These are phyloP conservation scores for Ceratobasidium sp. DNA, from an alignment of 1,284 basidiomycete species.

Conservation along the genomic window DNA sequence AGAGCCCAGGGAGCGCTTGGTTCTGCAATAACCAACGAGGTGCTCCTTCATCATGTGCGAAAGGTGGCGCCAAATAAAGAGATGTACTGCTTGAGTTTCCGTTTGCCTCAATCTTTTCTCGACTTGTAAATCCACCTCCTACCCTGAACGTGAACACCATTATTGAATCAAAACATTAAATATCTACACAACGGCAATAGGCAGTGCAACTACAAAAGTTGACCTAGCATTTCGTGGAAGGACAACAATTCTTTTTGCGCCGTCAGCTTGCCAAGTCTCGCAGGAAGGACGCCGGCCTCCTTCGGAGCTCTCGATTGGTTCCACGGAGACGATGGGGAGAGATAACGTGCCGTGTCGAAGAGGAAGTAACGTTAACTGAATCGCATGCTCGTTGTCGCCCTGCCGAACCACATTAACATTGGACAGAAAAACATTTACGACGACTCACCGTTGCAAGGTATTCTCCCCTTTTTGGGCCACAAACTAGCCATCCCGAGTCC, in stretches of 20 bases:
- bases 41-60: conserved; percentile 81
- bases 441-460: conserved; percentile 70
- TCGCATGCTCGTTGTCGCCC: conserved; percentile 67
- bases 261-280: conserved; percentile 80
- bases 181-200: conserved; percentile 15
- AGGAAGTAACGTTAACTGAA: conserved; percentile 77
- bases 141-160: not conserved
- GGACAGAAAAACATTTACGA: conserved; percentile 23
- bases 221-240: conserved; percentile 80
- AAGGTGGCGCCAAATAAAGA: conserved; percentile 97
- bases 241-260: conserved; percentile 76
- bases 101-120: conserved; percentile 65
- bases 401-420: conserved; percentile 51
- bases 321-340: conserved; percentile 73
- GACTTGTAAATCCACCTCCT: not conserved
- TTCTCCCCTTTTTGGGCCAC: conserved; percentile 80
- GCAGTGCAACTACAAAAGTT: conserved; percentile 79
- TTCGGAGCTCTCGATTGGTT: conserved; percentile 67
- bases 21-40: conserved; percentile 63
- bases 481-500: conserved; percentile 82
- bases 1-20: conserved; percentile 78
- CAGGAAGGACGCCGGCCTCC: conserved; percentile 54
- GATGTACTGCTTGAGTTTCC: conserved; percentile 98
- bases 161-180: not conserved
- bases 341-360: conserved; percentile 78